Conservation (phyloP, 306 rosid species). For the Neltuma alba region DNA sequence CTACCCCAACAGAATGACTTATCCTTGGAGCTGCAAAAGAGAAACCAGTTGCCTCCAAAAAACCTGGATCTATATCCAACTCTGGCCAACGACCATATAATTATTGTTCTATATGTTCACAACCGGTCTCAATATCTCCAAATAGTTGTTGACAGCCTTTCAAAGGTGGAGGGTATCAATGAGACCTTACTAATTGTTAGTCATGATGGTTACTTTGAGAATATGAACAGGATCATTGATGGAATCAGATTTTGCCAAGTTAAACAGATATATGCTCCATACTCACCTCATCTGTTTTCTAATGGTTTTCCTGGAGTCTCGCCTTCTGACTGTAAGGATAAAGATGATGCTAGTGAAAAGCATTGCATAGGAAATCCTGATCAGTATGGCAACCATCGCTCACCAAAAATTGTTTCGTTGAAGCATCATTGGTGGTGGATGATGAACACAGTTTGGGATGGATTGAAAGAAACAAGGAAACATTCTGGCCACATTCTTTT, state of each 20-base stretch:
- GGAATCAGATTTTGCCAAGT: slow-evolving; percentile 82
- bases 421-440: slow-evolving; percentile 99
- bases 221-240: slow-evolving; percentile 73
- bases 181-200: slow-evolving; percentile 89
- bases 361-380: slow-evolving; percentile 78
- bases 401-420: slow-evolving; percentile 82
- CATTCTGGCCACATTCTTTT: slow-evolving; percentile 81
- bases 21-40: slow-evolving; percentile 64
- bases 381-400: slow-evolving; percentile 89
- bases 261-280: slow-evolving; percentile 91
- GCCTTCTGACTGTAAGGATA: slow-evolving; percentile 65
- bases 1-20: slow-evolving; percentile 74
- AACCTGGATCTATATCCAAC: slow-evolving; percentile 82
- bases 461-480: slow-evolving; percentile 69
- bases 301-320: slow-evolving; percentile 83
- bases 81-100: slow-evolving; percentile 62
- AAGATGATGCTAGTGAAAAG: slow-evolving; percentile 44
- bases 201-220: slow-evolving; percentile 89
- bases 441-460: slow-evolving; percentile 97
- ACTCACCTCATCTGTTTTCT: slow-evolving; percentile 81
- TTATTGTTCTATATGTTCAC: slow-evolving; percentile 88
- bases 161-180: slow-evolving; percentile 75
- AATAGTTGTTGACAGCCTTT: slow-evolving; percentile 76
- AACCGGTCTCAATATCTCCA: slow-evolving; percentile 86
- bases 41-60: slow-evolving; percentile 70